Conservation (phyloP, 805 yeast species). For the Candida nanaspora region DNA sequence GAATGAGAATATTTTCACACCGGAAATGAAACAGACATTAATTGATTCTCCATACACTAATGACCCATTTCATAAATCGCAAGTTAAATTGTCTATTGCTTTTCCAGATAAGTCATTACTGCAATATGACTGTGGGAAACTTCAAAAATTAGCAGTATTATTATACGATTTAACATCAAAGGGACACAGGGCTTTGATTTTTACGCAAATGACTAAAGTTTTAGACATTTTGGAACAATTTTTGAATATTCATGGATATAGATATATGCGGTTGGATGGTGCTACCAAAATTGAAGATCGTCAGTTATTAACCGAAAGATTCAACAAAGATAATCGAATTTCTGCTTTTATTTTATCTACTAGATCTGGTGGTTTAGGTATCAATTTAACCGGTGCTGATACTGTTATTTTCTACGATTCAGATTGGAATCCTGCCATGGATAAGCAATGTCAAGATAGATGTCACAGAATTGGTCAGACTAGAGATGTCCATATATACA, state of each 20-base stretch:
- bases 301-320: slow-evolving; percentile 86
- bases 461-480: slow-evolving; percentile 99
- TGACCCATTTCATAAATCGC: slow-evolving; percentile 67
- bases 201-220: slow-evolving; percentile 97
- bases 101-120: slow-evolving; percentile 91
- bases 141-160: slow-evolving; percentile 74
- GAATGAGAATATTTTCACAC: slow-evolving; percentile 44
- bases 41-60: slow-evolving; percentile 20
- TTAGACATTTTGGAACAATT: slow-evolving; percentile 90
- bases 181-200: slow-evolving; percentile 92
- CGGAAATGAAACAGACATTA: slow-evolving; percentile 23
- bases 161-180: slow-evolving; percentile 70
- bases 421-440: slow-evolving; percentile 99
- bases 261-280: slow-evolving; percentile 94
- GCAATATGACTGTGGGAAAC: slow-evolving; percentile 95
- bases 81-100: slow-evolving; percentile 82
- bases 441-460: slow-evolving; percentile 97
- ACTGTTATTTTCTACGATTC: slow-evolving; percentile 97
- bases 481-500: slow-evolving; percentile 93
- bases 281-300: slow-evolving; percentile 97
- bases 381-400: slow-evolving; percentile 96
- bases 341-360: slow-evolving; percentile 91
- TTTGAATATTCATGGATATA: slow-evolving; percentile 86
- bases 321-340: slow-evolving; percentile 77
- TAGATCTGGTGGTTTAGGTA: slow-evolving; percentile 97